phyloP scores from a whole-genome alignment of 2,329 filamentous ascomycete species.

The Exophiala aquamarina region DNA sequence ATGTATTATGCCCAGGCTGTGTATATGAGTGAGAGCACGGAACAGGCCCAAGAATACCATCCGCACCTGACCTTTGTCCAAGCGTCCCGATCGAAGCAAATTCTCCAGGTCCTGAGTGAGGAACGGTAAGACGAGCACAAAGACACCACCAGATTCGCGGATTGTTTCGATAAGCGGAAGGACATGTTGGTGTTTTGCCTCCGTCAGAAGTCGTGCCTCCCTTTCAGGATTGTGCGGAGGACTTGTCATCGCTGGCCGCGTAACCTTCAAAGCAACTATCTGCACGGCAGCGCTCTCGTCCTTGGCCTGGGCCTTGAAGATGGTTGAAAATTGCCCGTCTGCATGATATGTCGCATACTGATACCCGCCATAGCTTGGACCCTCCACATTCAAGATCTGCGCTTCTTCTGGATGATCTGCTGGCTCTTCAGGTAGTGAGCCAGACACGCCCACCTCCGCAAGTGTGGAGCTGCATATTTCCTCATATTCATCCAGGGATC shows the following conservation, averaged over 20 bases:
- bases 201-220: conserved; percentile 72
- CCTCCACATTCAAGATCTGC: conserved; percentile 31
- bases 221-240: conserved; percentile 80
- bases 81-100: conserved; percentile 52
- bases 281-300: conserved; percentile 34
- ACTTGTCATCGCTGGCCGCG: conserved; percentile 68
- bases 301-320: conserved; percentile 66
- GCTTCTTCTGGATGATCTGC: conserved; percentile 24
- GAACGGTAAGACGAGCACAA: conserved; percentile 84
- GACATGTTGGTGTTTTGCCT: conserved; percentile 49
- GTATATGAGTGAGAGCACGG: conserved; percentile 68
- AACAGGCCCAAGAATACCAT: conserved; percentile 68
- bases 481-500: conserved; percentile 58
- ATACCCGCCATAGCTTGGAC: conserved; percentile 55
- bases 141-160: conserved; percentile 63
- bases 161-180: conserved; percentile 74
- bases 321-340: conserved; percentile 75
- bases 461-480: conserved; percentile 41
- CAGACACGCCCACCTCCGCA: conserved; percentile 32
- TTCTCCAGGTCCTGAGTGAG: conserved; percentile 70
- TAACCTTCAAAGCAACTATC: conserved; percentile 79
- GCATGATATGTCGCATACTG: conserved; percentile 56
- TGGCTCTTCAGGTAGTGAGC: conserved; percentile 29
- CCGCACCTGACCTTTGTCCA: conserved; percentile 39
- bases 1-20: conserved; percentile 77